Conservation (phyloP, 2,329 filamentous ascomycete genomes). For the Aureobasidium zeae region DNA sequence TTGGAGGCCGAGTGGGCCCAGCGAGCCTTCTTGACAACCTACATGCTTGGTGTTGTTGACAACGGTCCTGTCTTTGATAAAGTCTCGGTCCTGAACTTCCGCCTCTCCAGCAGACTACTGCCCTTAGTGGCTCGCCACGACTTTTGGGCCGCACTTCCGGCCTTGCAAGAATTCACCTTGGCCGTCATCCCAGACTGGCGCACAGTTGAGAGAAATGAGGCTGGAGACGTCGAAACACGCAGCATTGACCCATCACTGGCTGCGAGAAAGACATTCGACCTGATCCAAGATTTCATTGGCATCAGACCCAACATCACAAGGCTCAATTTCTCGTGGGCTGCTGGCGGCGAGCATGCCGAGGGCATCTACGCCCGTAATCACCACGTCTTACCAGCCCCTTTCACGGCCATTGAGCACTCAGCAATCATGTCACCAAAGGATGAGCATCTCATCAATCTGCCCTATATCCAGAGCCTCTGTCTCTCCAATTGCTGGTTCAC, state of each 20-base stretch:
- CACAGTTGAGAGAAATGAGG: conserved; percentile 44
- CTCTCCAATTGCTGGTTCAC: conserved; percentile 62
- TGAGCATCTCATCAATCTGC: conserved; percentile 41
- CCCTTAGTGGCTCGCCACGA: conserved; percentile 46
- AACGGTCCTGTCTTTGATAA: conserved; percentile 45
- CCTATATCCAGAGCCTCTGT: conserved; percentile 49
- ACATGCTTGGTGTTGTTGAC: conserved; percentile 55
- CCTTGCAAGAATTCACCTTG: conserved; percentile 47
- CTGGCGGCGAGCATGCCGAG: conserved; percentile 57
- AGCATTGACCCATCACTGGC: conserved; percentile 44
- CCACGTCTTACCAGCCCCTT: conserved; percentile 53
- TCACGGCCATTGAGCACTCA: conserved; percentile 26
- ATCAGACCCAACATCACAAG: conserved; percentile 47
- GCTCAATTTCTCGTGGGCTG: conserved; percentile 57
- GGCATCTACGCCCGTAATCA: conserved; percentile 54
- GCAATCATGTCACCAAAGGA: conserved; percentile 21
- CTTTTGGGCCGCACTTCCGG: conserved; percentile 53
- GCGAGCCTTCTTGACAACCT: conserved; percentile 58
- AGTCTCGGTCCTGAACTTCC: conserved; percentile 53
- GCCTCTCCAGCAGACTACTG: conserved; percentile 54
- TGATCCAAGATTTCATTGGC: conserved; percentile 37
- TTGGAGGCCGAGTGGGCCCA: conserved; percentile 62
- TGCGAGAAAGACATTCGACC: conserved; percentile 41
- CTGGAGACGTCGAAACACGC: conserved; percentile 42
- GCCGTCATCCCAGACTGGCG: conserved; percentile 60